These are phyloP conservation scores for Hyaloperonospora arabidopsidis DNA, from an alignment of 352 stramenopile species.

Conservation along the genomic window DNA sequence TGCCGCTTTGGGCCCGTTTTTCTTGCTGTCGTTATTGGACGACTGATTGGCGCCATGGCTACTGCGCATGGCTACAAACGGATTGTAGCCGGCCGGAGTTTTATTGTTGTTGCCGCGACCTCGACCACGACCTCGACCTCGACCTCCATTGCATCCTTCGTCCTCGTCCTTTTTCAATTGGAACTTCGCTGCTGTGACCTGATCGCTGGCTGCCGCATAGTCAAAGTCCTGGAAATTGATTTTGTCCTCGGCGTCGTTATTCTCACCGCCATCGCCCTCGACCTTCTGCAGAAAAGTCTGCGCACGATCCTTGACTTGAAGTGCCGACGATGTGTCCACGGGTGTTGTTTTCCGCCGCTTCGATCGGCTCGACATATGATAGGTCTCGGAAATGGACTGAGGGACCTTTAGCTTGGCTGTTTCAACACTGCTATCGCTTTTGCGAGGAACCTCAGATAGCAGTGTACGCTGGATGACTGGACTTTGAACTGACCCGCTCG, in stretches of 20 bases:
- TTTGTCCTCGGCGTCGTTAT: slow-evolving; percentile 6
- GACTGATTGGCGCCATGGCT: slow-evolving; percentile 2
- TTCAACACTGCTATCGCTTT: slow-evolving; percentile 5
- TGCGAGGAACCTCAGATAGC: slow-evolving; percentile 7
- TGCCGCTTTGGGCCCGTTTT: slow-evolving; percentile 24
- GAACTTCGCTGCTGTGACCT: slow-evolving; percentile 41
- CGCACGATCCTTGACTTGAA: slow-evolving; percentile 32
- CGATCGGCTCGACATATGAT: slow-evolving; percentile 54
- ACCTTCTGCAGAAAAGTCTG: slow-evolving; percentile 48
- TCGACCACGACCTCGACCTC: slow-evolving; percentile 8
- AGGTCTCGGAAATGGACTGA: slow-evolving; percentile 70
- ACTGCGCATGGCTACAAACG: slow-evolving; percentile 59
- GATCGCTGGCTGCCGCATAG: slow-evolving; percentile 41
- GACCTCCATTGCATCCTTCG: slow-evolving; percentile 5
- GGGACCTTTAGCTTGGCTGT: slow-evolving; percentile 27
- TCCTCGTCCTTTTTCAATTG: slow-evolving; percentile 36
- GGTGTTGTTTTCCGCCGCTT: slow-evolving; percentile 53
- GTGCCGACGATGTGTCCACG: slow-evolving; percentile 25
- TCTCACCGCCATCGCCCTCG: slow-evolving; percentile 11
- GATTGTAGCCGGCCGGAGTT: slow-evolving; percentile 60
- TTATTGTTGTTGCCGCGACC: slow-evolving; percentile 27
- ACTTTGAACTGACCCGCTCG: slow-evolving; percentile 27
- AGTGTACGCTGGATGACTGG: slow-evolving; percentile 1
- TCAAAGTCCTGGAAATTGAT: slow-evolving; percentile 40
- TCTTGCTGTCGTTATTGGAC: slow-evolving; percentile 18